phyloP scores from a whole-genome alignment of 345 rosid genomes.

The Erysimum cheiranthoides region DNA sequence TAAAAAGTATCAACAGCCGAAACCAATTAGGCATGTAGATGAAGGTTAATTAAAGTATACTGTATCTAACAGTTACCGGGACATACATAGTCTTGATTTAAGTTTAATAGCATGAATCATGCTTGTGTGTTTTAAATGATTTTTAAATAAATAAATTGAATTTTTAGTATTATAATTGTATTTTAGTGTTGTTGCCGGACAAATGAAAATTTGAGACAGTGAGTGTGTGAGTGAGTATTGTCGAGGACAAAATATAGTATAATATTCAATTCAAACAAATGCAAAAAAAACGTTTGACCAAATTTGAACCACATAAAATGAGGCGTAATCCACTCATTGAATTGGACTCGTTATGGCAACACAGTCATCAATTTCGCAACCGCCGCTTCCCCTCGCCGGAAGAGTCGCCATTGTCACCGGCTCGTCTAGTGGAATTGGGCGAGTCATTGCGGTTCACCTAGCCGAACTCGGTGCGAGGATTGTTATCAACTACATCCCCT shows the following conservation, averaged over 20 bases:
- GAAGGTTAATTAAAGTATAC: not conserved
- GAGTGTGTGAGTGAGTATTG: not conserved
- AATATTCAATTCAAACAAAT: not conserved
- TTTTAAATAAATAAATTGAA: too few species aligned
- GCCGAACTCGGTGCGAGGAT: conserved; percentile 60
- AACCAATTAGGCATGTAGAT: not conserved
- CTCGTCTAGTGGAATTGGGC: conserved; percentile 49
- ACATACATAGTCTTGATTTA: not conserved
- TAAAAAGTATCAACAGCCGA: not conserved
- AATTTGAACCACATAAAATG: too few species aligned
- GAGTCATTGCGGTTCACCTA: conserved; percentile 59
- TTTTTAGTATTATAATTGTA: too few species aligned
- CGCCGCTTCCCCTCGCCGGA: not conserved
- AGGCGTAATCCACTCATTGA: too few species aligned
- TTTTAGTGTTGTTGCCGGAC: not conserved
- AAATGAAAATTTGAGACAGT: not conserved
- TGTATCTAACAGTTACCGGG: not conserved
- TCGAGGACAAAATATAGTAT: not conserved
- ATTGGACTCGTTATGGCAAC: too few species aligned
- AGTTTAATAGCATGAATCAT: too few species aligned
- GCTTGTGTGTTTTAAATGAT: too few species aligned
- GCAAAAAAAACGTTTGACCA: not conserved
- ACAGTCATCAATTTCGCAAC: conserved; percentile 1
- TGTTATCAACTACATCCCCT: too few species aligned
- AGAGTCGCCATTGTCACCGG: conserved; percentile 13